Base-by-base conservation (phyloP, 805 yeast species). In the Cyberlindnera galapagoensis region DNA sequence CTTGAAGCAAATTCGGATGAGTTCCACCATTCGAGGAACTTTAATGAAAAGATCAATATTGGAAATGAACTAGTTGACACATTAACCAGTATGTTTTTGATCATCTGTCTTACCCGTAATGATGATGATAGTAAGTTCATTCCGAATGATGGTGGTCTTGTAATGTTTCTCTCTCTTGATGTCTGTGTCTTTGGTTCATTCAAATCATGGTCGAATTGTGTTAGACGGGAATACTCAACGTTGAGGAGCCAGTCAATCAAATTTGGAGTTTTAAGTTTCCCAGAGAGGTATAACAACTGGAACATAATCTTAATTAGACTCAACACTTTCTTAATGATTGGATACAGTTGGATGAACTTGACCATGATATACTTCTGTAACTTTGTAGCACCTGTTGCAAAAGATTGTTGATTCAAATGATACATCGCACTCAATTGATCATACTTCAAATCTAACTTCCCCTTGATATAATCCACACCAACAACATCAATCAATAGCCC, bases 21-120 rank as follows among this genome's bases (percentile, higher is more conserved):
- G 39, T 76, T 75, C 94, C 95, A 88, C 96, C 97, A 88, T 55
- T 88, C 97, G 21, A 86, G 64, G 46, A 88, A 84, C 57, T 86
- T 85, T 39, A 88, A 65, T 16, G 78, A 49, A 51, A 90, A 87
- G 31, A 88, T 80, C 3, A 94, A 84, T 0, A 80, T 67, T 0
- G 96, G 96, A 57, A 90, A 74, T 27, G 77, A 54, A 3, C 82
- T 52, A 19, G 51, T 40, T 23, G 58, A 45, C 14, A 40, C 15
- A 12, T 32, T 43, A 22, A 50, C 44, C 8, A 41, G 31, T 13
- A 37, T 38, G 28, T 39, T 26, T 24, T 38, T 25, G 1, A 52
- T 5, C 12, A 53, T 49, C 2, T 28, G 30, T 21, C 39, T 35
- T 26, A 43, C 46, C 10, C 31, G 31, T 1, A 35, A 20, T n/a